Base-by-base conservation (phyloP, 2,329 filamentous ascomycete species). In the Pyricularia pennisetigena region DNA sequence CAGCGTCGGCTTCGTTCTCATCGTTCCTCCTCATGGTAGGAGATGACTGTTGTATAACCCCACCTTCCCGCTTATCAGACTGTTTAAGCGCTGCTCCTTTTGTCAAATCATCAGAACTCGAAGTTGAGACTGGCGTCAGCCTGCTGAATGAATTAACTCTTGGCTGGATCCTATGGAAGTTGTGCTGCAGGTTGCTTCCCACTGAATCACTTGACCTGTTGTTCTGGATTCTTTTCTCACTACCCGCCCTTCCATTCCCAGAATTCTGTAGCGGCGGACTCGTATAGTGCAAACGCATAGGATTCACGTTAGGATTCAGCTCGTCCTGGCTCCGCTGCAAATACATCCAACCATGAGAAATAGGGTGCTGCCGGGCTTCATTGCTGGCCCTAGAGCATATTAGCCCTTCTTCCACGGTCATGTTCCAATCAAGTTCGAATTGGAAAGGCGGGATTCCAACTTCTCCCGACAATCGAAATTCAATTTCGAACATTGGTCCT, bases 401-500 rank as follows among this genome's bases (percentile, higher is more conserved):
- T 6, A 62, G 5, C 16, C 28, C 10, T 20, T 62, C 26, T 14
- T 28, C 14, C 24, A 30, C 59, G 8, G 14, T 20, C 59, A 62
- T 4, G 28, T 67, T 61, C 28, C 49, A 35, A 7, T 41, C 59
- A 20, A 26, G 35, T 4, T 24, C 26, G 20, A 65, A 65, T 3
- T 7, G 23, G 16, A 61, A 26, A 2, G 54, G 65, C 8, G 24
- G n/a, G 3, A 67, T 24, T 28, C 54, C 54, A 30, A 59, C 65
- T 16, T 67, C 65, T 20, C 65, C 65, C 41, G 29, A 24, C 8
- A 32, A 24, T 6, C n/a, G 41, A 30, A 67, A 67, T 16, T 29
- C 12, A 20, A 67, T 67, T 54, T 67, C 49, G 49, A 67, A 67
- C 65, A 67, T 67, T n/a, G 29, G 16, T 23, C 32, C 49, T 16